Base-by-base conservation (phyloP, 345 rosid species). In the Hibiscus syriacus region DNA sequence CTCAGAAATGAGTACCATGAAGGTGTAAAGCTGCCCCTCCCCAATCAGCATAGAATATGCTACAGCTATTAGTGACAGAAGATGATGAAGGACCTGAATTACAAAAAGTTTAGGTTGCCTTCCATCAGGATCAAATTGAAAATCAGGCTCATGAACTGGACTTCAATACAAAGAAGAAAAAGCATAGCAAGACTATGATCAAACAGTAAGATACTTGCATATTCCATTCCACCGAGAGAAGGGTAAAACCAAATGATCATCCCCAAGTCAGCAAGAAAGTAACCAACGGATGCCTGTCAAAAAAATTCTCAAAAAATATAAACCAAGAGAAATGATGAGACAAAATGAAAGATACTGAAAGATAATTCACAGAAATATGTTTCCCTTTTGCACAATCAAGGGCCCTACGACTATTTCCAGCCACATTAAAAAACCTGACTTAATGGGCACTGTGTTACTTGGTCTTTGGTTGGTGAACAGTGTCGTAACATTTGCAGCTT, bases 211-310 rank as follows among this genome's bases (percentile, higher is more conserved):
- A 22, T 22, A 77, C 89, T 82, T 74, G 81, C 89, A 74, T 79
- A 85, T 68, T 85, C 89, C 82, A 77, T 39, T 30, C 87, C 89
- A 59, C 89, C 89, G 3, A 85, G 78, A 72, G 81, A 77, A 69
- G 89, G 87, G 73, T 77, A 83, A 78, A 75, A 79, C 89, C 89
- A 83, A 66, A 83, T 56, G 49, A 85, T 85, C 89, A 85, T 85
- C 30, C 60, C 82, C 32, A 85, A 77, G 71, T 85, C 89, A 34
- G 80, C 70, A 46, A 81, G 61, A 72, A 85, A 85, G 78, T 85
- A 85, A 52, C 89, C 89, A 68, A 83, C 80, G 74, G 85, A 85
- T 69, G 53, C 80, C 87, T 85, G 80, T 70, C 27, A 70, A 70
- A 76, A 50, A 4, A 23, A 2, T 16, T 27, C 19, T 20, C 36